These are phyloP conservation scores for Phyllosticta citribraziliensis DNA, from an alignment of 2,329 filamentous ascomycete species.

Conservation along the genomic window DNA sequence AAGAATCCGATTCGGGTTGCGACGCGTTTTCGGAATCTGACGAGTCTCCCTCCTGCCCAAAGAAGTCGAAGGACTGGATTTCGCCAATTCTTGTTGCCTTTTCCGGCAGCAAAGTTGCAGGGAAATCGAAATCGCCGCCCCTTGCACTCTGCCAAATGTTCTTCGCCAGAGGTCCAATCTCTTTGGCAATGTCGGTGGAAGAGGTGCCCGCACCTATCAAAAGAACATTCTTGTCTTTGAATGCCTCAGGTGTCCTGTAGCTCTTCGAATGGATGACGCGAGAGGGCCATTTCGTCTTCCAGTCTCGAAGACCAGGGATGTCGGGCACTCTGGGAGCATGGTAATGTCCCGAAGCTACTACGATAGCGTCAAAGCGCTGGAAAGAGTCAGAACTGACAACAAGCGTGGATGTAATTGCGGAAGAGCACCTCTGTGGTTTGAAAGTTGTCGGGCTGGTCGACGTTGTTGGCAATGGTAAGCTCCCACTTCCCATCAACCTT, in stretches of 20 bases:
- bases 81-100: constrained; percentile 45
- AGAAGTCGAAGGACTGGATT: constrained; percentile 38
- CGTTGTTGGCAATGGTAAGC: constrained; percentile 36
- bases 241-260: constrained; percentile 37
- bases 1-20: not conserved
- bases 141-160: constrained; percentile 48
- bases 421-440: constrained; percentile 16
- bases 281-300: constrained; percentile 37
- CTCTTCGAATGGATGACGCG: constrained; percentile 43
- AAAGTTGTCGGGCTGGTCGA: constrained; percentile 7
- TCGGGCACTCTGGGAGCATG: constrained; percentile 42
- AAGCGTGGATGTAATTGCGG: constrained; percentile 12
- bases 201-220: constrained; percentile 48
- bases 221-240: constrained; percentile 48
- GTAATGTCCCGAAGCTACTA: constrained; percentile 48
- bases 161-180: constrained; percentile 37
- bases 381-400: not conserved
- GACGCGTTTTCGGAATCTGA: not conserved
- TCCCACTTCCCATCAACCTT: constrained; percentile 44
- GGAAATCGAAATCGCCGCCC: constrained; percentile 51
- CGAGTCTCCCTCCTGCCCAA: not conserved
- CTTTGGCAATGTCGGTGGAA: constrained; percentile 44
- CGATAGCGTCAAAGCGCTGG: constrained; percentile 39
- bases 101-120: constrained; percentile 43
- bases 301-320: constrained; percentile 37